Evolutionary conservation across 2,329 filamentous ascomycete species (phyloP).

Genomic region (Akanthomyces lecanii): DNA sequence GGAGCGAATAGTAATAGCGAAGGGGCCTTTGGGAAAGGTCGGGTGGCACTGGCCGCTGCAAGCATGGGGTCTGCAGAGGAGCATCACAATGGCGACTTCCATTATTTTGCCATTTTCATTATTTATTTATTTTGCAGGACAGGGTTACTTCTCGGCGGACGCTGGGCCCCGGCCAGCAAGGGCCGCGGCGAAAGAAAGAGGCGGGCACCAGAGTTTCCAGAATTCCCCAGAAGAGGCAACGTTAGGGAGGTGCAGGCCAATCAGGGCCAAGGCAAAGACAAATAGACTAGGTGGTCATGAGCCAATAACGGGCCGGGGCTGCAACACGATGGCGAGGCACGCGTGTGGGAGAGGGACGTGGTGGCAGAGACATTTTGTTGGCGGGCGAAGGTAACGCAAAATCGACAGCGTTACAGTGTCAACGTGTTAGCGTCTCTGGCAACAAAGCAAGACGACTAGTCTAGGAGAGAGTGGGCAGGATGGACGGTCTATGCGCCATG

Average conservation of each 20-base stretch:
- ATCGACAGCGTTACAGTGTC: not conserved
- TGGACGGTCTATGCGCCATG: not conserved
- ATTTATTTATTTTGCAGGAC: not conserved
- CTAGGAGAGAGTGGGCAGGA: not conserved
- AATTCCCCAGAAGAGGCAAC: not conserved
- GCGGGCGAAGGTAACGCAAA: not conserved
- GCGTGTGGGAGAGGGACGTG: not conserved
- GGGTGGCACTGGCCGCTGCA: constrained; percentile 1
- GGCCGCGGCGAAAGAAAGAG: not conserved
- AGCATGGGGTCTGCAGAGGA: not conserved
- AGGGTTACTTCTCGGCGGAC: not conserved
- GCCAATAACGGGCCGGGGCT: constrained; percentile 11
- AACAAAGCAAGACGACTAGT: not conserved
- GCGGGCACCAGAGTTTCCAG: not conserved
- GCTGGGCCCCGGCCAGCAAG: not conserved
- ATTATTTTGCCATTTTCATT: not conserved
- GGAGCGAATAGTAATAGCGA: constrained; percentile 4
- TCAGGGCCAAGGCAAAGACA: not conserved
- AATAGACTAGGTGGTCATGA: not conserved
- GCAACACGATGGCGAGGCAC: constrained; percentile 11
- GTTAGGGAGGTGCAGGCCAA: not conserved
- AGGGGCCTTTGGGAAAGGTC: not conserved
- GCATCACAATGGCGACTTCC: not conserved
- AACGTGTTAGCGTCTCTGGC: not conserved
- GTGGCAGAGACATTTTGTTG: not conserved